phyloP scores from a whole-genome alignment of 306 rosid genomes.

The Citrullus colocynthis region DNA sequence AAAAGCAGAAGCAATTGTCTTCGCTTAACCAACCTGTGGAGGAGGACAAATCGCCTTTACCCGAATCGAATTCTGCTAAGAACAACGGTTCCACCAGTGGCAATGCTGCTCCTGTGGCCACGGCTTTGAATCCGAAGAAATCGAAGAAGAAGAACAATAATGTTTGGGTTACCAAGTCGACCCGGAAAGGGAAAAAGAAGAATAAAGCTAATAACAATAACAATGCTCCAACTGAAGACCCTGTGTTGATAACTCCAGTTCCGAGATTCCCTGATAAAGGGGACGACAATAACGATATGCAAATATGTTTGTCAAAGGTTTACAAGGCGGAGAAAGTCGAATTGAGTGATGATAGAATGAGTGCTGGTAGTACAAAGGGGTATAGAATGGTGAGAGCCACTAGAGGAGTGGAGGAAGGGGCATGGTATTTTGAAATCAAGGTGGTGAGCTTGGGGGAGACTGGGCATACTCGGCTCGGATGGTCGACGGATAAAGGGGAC shows the following conservation, averaged over 20 bases:
- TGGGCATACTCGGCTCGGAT: conserved; percentile 83
- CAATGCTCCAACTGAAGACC: conserved; percentile 47
- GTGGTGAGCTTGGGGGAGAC: conserved; percentile 61
- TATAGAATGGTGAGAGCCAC: conserved; percentile 95
- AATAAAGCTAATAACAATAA: conserved; percentile 35
- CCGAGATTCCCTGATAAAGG: conserved; percentile 75
- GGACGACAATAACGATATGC: conserved; percentile 63
- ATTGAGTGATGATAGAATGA: conserved; percentile 69
- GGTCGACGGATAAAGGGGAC: conserved; percentile 90
- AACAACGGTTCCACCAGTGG: conserved; percentile 12
- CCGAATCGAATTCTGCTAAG: conserved; percentile 9
- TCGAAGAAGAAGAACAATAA: conserved; percentile 85
- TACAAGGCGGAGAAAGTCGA: conserved; percentile 96
- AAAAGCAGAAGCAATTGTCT: conserved; percentile 76
- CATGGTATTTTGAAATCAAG: conserved; percentile 87
- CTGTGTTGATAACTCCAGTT: conserved; percentile 72
- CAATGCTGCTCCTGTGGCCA: neutral
- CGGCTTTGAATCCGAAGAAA: conserved; percentile 47
- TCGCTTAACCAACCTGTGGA: conserved; percentile 28
- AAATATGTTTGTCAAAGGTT: conserved; percentile 70
- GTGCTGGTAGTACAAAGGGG: conserved; percentile 84
- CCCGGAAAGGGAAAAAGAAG: conserved; percentile 83
- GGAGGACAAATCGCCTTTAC: conserved; percentile 22
- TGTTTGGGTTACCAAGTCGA: conserved; percentile 87
- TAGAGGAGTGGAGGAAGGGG: conserved; percentile 77